Evolutionary conservation across 345 rosid genomes (phyloP).

Genomic region (Cardamine occulta): DNA sequence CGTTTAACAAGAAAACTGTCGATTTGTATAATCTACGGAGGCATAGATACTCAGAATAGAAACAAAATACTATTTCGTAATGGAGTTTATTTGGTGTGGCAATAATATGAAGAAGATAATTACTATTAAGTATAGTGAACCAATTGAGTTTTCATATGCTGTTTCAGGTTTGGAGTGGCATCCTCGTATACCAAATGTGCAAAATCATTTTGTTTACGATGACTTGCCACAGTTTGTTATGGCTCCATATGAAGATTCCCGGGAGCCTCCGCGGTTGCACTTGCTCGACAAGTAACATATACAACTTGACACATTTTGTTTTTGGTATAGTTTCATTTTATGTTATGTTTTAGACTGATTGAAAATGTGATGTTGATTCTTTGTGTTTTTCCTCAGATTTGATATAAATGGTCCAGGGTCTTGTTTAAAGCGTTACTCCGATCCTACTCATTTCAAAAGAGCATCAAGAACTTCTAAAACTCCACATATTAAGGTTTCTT

Average conservation of each 20-base stretch:
- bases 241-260: slow-evolving; percentile 85
- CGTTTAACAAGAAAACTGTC: background rate
- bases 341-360: slow-evolving; percentile 21
- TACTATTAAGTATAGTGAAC: slow-evolving; percentile 13
- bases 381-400: slow-evolving; percentile 60
- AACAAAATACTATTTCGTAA: background rate
- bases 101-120: slow-evolving; percentile 46
- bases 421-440: slow-evolving; percentile 85
- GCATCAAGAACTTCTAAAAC: slow-evolving; percentile 59
- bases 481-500: slow-evolving; percentile 64
- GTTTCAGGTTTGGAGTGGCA: slow-evolving; percentile 92
- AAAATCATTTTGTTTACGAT: slow-evolving; percentile 75
- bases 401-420: slow-evolving; percentile 90
- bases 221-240: slow-evolving; percentile 83
- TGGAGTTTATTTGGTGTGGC: slow-evolving; percentile 56
- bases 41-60: background rate
- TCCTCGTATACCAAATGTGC: slow-evolving; percentile 65
- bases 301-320: slow-evolving; percentile 8
- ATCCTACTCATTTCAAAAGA: slow-evolving; percentile 82
- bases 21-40: background rate
- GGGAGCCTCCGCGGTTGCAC: slow-evolving; percentile 76
- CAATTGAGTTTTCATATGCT: slow-evolving; percentile 20
- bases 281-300: slow-evolving; percentile 81
- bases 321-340: background rate
- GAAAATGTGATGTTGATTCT: slow-evolving; percentile 14